Evolutionary conservation across 257 asterid species (phyloP), one percentile per base, ranked within the genome.

Genomic region (Catharanthus roseus): DNA sequence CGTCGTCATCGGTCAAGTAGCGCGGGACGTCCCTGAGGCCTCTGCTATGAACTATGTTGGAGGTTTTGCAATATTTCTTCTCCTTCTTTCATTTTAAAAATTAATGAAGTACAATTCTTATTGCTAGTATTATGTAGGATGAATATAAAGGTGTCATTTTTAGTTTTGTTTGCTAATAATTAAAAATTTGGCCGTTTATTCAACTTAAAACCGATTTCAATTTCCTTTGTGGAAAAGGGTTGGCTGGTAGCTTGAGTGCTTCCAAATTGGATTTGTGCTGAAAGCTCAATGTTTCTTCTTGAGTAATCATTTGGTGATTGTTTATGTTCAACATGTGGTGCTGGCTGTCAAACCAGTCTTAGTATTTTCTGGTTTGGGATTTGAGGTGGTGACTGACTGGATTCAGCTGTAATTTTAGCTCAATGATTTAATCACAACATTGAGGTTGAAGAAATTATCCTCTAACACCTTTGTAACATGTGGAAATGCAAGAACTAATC

Each of bases 11-110:
- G 89, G 90, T 77, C 79, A 83, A 85, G 91, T 88, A 60, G 98
- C 92, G 31, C 89, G 96, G 23, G 96, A 90, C 54, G 96, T 93
- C 76, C 82, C 98, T 0, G 96, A 90, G 78, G 84, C 92, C 9
- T 42, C 78, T 31, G 98, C 98, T 28, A 89, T 90, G 97, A 86
- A 90, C 69, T 87, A 85, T 72, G 83, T 93, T 31, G 96, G 96
- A 87, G 97, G 97, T 93, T 68, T 64, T 21, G 24, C 58, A 28
- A 42, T 26, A 5, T 45, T 42, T 33, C 41, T 31, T 57, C 21
- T 28, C 55, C 23, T 18, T 10, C 38, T 16, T n/a, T n/a, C n/a
- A n/a, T n/a, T n/a, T n/a, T n/a, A n/a, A n/a, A n/a, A n/a, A n/a
- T n/a, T n/a, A n/a, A n/a, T n/a, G n/a, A n/a, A n/a, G n/a, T n/a